A percentile compares a stretch with the other conserved stretches of the same genome.
phyloP scores from a whole-genome alignment of 805 yeast species.

The Saturnispora galanensis region DNA sequence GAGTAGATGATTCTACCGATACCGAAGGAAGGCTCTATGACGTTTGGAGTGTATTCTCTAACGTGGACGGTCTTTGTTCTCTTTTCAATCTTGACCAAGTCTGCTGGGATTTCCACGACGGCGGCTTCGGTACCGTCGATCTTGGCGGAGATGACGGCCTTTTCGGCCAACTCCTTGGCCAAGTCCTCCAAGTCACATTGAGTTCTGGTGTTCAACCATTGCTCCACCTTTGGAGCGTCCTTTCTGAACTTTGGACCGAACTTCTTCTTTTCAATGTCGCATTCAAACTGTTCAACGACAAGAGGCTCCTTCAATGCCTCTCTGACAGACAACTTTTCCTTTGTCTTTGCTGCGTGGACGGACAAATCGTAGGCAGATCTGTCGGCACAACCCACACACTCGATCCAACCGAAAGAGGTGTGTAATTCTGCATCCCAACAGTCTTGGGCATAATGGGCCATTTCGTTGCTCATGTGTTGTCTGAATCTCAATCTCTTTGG shows the following conservation, averaged over 20 bases:
- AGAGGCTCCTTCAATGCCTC: conserved; percentile 79
- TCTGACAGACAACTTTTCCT: conserved; percentile 91
- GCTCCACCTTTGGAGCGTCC: conserved; percentile 88
- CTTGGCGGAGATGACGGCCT: conserved; percentile 53
- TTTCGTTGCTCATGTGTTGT: conserved; percentile 97
- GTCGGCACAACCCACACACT: conserved; percentile 99
- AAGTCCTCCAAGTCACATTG: conserved; percentile 79
- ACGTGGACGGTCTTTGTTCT: conserved; percentile 78
- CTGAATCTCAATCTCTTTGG: conserved; percentile 80
- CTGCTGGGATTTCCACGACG: conserved; percentile 53
- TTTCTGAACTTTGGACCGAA: conserved; percentile 97
- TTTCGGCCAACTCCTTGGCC: conserved; percentile 52
- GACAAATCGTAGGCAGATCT: conserved; percentile 96
- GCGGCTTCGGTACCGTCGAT: conserved; percentile 57
- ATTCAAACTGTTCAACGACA: conserved; percentile 73
- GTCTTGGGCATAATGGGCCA: conserved; percentile 99
- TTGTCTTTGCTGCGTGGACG: conserved; percentile 91
- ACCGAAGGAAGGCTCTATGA: conserved; percentile 98
- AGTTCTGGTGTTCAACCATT: conserved; percentile 63
- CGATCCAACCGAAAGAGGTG: conserved; percentile 98
- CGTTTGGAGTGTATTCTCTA: conserved; percentile 93
- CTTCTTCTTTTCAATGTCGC: conserved; percentile 84
- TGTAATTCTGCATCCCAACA: conserved; percentile 99
- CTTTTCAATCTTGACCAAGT: conserved; percentile 66
- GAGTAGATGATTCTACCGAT: conserved; percentile 94